Conservation (phyloP, 139 green algal genomes). For the Closterium sp. region DNA sequence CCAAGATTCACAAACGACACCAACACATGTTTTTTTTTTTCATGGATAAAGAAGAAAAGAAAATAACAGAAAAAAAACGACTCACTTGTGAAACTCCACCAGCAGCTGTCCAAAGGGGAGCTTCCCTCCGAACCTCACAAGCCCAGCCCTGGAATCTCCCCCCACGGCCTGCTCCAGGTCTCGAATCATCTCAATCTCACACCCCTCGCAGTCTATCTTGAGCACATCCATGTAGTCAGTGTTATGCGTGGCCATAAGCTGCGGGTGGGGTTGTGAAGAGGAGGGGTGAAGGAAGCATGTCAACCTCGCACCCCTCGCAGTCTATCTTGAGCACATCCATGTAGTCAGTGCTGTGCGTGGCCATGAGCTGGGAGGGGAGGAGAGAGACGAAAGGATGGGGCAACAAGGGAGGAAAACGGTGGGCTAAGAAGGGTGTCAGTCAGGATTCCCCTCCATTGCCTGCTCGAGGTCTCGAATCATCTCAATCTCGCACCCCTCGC, state of each 20-base stretch:
- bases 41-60: background rate
- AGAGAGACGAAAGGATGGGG: too few species aligned
- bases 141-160: background rate
- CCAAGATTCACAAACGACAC: too few species aligned
- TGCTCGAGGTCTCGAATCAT: background rate
- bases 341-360: background rate
- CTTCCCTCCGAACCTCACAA: background rate
- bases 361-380: background rate
- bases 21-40: too few species aligned
- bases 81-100: slow-evolving; percentile 31
- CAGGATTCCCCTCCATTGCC: too few species aligned
- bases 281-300: too few species aligned
- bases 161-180: background rate
- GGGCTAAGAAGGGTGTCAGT: too few species aligned
- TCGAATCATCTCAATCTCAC: slow-evolving; percentile 9
- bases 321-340: slow-evolving; percentile 39
- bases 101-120: slow-evolving; percentile 24
- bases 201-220: slow-evolving; percentile 42
- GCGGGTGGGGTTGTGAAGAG: too few species aligned
- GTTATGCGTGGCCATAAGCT: too few species aligned
- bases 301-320: background rate
- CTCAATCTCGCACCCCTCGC: slow-evolving; percentile 19
- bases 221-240: slow-evolving; percentile 27
- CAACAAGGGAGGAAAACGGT: too few species aligned
- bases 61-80: background rate